Conservation (phyloP, 306 rosid species). For the Trifolium repens region DNA sequence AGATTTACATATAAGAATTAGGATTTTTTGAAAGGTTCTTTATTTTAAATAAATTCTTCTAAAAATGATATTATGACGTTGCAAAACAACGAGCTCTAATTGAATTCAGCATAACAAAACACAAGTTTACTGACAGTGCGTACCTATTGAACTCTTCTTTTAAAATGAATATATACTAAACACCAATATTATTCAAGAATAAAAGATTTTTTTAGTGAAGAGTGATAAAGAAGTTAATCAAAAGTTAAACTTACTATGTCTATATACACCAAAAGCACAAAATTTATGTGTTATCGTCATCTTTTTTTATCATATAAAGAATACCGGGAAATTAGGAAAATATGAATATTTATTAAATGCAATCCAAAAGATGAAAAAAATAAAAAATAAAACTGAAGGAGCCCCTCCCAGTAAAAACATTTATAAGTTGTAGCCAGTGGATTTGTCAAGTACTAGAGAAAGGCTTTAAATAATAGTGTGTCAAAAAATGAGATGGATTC, state of each 20-base stretch:
- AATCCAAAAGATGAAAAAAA: constrained; percentile 18
- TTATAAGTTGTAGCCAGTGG: constrained; percentile 6
- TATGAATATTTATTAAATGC: background rate
- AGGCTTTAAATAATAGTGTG: background rate
- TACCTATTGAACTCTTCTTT: background rate
- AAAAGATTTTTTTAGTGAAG: background rate
- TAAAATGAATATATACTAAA: background rate
- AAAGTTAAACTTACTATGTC: background rate
- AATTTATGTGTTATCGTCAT: background rate
- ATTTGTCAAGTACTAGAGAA: background rate
- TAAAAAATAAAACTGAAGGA: background rate
- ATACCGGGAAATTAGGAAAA: background rate
- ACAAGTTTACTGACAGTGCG: background rate
- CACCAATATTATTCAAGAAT: background rate
- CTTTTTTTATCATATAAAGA: background rate
- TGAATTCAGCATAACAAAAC: background rate
- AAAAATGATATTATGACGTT: background rate
- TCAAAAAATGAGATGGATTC: constrained; percentile 12
- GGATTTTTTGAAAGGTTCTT: background rate
- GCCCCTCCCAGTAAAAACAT: constrained; percentile 14
- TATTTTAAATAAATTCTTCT: background rate
- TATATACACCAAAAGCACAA: background rate
- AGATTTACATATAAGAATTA: background rate
- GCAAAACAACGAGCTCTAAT: background rate
- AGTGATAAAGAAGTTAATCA: background rate